Conservation (phyloP, 2,329 filamentous ascomycete genomes). For the Colletotrichum zoysiae region DNA sequence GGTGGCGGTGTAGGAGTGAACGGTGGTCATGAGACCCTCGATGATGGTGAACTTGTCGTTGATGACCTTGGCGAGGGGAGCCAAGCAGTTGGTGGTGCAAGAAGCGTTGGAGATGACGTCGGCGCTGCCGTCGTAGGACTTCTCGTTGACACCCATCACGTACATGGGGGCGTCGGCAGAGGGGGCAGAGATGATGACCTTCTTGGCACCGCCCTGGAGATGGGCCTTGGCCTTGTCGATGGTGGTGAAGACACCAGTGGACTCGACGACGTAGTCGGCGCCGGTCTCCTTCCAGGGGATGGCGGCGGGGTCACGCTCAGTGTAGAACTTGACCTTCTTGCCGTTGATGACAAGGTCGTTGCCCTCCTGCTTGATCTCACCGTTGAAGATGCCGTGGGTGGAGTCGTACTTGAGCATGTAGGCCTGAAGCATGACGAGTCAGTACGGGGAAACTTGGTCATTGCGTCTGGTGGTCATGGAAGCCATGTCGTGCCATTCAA, state of each 20-base stretch:
- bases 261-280: conserved; percentile 96
- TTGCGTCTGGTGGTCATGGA: conserved; percentile 18
- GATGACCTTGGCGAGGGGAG: conserved; percentile 98
- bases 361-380: conserved; percentile 79
- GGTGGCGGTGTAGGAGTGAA: conserved; percentile 99
- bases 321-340: conserved; percentile 96
- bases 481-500: background rate
- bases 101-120: conserved; percentile 99
- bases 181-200: conserved; percentile 93
- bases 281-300: conserved; percentile 93
- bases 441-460: conserved; percentile 5
- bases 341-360: conserved; percentile 88
- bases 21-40: conserved; percentile 99
- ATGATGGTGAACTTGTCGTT: conserved; percentile 98
- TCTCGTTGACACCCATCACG: conserved; percentile 99
- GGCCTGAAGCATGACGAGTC: conserved; percentile 66
- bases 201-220: conserved; percentile 97
- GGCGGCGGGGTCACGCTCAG: conserved; percentile 86
- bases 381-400: conserved; percentile 97
- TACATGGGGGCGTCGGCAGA: conserved; percentile 99
- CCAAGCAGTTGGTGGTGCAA: conserved; percentile 99
- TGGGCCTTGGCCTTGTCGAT: conserved; percentile 94
- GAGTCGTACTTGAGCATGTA: conserved; percentile 99
- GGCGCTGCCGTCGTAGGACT: conserved; percentile 90
- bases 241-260: conserved; percentile 99